Evolutionary conservation across 1,139 yeast species (phyloP), one percentile per base, ranked within the genome.

Genomic region (Yamadazyma diddensiae): DNA sequence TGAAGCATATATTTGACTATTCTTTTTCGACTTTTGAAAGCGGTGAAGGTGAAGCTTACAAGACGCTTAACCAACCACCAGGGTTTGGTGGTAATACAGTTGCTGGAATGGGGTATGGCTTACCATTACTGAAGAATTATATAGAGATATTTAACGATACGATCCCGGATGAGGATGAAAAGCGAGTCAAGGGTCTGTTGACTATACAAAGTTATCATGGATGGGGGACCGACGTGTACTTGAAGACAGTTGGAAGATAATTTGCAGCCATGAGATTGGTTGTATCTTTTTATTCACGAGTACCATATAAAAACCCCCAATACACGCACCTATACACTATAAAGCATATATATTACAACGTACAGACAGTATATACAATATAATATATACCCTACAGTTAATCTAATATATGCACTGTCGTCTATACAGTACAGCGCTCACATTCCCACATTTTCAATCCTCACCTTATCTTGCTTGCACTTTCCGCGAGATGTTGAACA

Each of bases 21-120:
- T 82, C 95, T 4, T 90, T 82, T 55, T 73, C 94, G 3, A 86
- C 96, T 0, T 85, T 76, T 37, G 81, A 77, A 31, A 65, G 73
- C 3, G 61, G 61, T n/a, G 79, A 73, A 43, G 83, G 82, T 3
- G 79, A 74, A 15, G 62, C 72, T 25, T 69, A 66, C 52, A 74
- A 73, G 52, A 70, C 84, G 0, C 58, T 79, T 35, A 83, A 83
- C 47, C 74, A 76, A 13, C 79, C 85, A 13, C 94, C 94, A 0
- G 94, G 88, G 0, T 57, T 51, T 22, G 84, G 82, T 1, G 81
- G 82, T 0, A 77, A 82, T 47, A 73, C 78, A 5, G 86, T 88
- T 21, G 96, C 97, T 0, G 98, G 98, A 0, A 82, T 92, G 85
- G 98, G 98, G 0, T 90, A 87, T 52, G 98, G 98, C 0, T 59